Evolutionary conservation across 768 basidiomycete species (phyloP).

Genomic region (Russula griseocarnosa): DNA sequence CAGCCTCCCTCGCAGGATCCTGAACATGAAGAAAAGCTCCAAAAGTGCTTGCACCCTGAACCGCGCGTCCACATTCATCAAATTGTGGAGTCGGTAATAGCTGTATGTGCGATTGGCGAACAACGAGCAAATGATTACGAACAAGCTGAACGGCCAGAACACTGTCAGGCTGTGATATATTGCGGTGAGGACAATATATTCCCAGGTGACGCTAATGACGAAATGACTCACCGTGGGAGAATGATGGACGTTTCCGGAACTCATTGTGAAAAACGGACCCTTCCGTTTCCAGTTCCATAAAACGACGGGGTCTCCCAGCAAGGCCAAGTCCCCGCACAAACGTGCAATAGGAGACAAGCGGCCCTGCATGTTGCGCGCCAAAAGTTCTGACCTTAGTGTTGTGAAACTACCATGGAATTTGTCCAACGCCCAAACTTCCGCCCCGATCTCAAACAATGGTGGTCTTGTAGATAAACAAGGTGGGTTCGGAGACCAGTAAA

Average conservation of each 20-base stretch:
- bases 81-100: constrained; percentile 29
- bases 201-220: neutral
- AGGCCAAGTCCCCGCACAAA: constrained; percentile 25
- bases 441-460: constrained; percentile 14
- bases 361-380: constrained; percentile 10
- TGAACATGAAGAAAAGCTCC: constrained; percentile 29
- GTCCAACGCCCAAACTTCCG: constrained; percentile 33
- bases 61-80: constrained; percentile 17
- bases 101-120: constrained; percentile 32
- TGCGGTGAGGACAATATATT: neutral
- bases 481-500: neutral
- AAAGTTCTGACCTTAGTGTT: constrained; percentile 10
- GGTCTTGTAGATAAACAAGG: neutral
- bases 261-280: constrained; percentile 23
- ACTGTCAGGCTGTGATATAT: constrained; percentile 23
- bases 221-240: constrained; percentile 27
- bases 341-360: constrained; percentile 20
- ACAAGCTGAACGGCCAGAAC: constrained; percentile 33
- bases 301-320: constrained; percentile 26
- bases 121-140: constrained; percentile 32
- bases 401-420: constrained; percentile 35
- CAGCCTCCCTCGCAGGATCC: constrained; percentile 31
- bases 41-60: constrained; percentile 10
- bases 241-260: constrained; percentile 18
- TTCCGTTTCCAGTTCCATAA: constrained; percentile 27